Base-by-base conservation (phyloP, 2,329 filamentous ascomycete genomes). In the Colletotrichum musae region DNA sequence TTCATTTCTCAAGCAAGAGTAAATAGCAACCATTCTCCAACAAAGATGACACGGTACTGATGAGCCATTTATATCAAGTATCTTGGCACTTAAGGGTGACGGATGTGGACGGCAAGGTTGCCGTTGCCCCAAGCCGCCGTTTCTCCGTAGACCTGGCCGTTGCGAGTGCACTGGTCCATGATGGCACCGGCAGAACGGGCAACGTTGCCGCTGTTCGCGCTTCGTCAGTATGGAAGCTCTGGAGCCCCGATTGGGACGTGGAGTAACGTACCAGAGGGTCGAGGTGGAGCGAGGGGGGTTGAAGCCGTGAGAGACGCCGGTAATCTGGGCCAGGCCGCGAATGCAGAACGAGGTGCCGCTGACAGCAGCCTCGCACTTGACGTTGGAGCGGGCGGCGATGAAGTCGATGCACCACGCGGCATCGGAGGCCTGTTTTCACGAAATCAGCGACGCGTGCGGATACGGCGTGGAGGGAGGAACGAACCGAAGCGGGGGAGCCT, bases 341-440 rank as follows among this genome's bases (percentile, higher is more conserved):
- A 28, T 47, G 64, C 64, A 67, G 48, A 67, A 67, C 39, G 50
- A 21, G 10, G 64, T 67, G 21, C 47, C 64, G 58, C 58, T 62
- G 50, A 67, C 64, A n/a, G 32, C 50, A 6, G 64, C 64, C 10
- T 18, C 62, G 51, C 64, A 67, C 39, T n/a, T 16, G 12, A 67
- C 64, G n/a, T 67, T 67, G 21, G 64, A 39, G 5, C 64, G 64
- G 16, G 59, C 58, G 12, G 58, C 64, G 50, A 67, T 63, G 58
- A 67, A 67, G 28, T 67, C 64, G 24, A 67, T 67, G 43, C 64
- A 67, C 64, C 64, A 67, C 13, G 62, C 64, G 28, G 64, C 58
- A 43, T 67, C 64, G 32, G 64, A 43, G n/a, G 51, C 64, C 64
- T 67, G 24, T 4, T 4, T 6, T 9, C 12, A 15, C 7, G 36